Evolutionary conservation across 306 rosid genomes (phyloP), one percentile per base, ranked within the genome.

Genomic region (Citrullus colocynthis): DNA sequence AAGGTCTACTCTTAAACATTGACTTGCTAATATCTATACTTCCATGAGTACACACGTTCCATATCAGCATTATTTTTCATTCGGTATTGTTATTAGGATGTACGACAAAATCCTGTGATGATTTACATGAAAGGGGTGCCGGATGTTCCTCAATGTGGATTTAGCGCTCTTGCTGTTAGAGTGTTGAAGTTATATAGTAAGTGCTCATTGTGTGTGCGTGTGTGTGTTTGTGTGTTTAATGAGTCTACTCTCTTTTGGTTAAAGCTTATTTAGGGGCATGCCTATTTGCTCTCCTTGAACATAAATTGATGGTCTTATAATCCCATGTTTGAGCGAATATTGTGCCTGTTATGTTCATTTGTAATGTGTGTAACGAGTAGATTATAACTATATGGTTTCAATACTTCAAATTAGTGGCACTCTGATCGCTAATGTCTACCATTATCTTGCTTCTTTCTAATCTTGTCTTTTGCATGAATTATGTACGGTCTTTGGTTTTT

Each of bases 111-210:
- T 80, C 91, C 96, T 6, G 88, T 93, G 14, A 89, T 91, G 98
- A 59, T 91, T 80, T 93, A 89, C 82, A 91, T 89, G 98, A 91
- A 91, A 83, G 97, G 98, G 32, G 87, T 89, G 37, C 98, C 92
- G 16, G 91, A 88, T 14, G 73, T 79, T 80, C 97, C 97, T 64
- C 91, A 87, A 69, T 93, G 98, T 82, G 93, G 98, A 60, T 93
- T 91, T 78, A 91, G 97, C 84, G 85, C 92, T 45, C 90, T 93
- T 39, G 98, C 97, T 41, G 92, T 91, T 34, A 88, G 87, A 83
- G 92, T 91, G 56, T 83, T 93, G 74, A 85, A 86, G 49, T 88
- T 18, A 7, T 89, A 91, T 78, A 62, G 97, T 91, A 76, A 74
- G 92, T 82, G 5, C 21, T 28, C 51, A 49, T 16, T 73, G 37